Percentiles rank a stretch among this genome's conserved stretches.
Evolutionary conservation across 2,329 filamentous ascomycete species (phyloP).

Genomic region (Daldinia sp.): DNA sequence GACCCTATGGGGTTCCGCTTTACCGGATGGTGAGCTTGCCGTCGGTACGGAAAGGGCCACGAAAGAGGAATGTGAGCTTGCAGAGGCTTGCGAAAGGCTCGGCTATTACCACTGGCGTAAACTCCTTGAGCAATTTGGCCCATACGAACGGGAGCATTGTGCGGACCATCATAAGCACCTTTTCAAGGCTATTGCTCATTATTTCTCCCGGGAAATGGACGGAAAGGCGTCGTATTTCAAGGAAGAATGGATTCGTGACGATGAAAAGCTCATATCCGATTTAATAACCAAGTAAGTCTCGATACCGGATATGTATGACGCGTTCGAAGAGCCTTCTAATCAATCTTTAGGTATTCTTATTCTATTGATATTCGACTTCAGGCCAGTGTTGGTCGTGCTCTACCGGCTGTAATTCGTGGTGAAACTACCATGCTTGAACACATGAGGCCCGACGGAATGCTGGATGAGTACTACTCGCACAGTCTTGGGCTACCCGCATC

Average conservation of each 20-base stretch:
- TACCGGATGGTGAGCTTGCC: not conserved
- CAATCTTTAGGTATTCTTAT: not conserved
- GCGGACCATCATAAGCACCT: not conserved
- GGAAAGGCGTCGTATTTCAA: not conserved
- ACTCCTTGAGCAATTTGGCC: not conserved
- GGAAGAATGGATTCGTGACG: not conserved
- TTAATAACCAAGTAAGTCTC: not conserved
- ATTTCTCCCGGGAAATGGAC: not conserved
- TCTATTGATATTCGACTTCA: constrained; percentile 40
- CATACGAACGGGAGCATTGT: not conserved
- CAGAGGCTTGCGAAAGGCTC: not conserved
- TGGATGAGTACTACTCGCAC: constrained; percentile 44
- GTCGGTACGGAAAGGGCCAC: not conserved
- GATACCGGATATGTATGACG: too few relatives aligned
- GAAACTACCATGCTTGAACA: constrained; percentile 47
- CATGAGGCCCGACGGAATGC: constrained; percentile 44
- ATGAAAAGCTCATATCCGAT: not conserved
- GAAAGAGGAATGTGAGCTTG: not conserved
- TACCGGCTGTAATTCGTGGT: constrained; percentile 44
- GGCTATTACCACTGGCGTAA: not conserved
- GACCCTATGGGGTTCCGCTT: not conserved
- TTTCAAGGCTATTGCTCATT: not conserved
- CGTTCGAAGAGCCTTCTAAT: too few relatives aligned
- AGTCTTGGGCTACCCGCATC: constrained; percentile 24
- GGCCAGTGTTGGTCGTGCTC: constrained; percentile 44